A percentile compares a stretch with the other conserved stretches of the same genome.
phyloP scores from a whole-genome alignment of 495 filamentous ascomycete genomes.

The Copromyces sp. region DNA sequence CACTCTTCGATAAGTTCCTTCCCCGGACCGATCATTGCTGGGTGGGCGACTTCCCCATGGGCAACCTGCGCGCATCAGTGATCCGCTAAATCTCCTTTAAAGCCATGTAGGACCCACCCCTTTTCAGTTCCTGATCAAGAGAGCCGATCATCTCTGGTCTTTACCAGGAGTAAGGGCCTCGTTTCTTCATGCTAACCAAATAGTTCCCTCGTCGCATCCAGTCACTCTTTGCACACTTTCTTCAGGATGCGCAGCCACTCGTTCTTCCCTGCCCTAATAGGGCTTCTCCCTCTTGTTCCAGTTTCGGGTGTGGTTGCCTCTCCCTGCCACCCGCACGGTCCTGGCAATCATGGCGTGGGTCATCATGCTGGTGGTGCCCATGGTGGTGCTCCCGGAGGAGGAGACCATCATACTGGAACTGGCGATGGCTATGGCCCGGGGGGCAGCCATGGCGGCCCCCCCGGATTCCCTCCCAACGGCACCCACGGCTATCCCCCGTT shows the following conservation, averaged over 20 bases:
- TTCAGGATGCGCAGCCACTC: slow-evolving; percentile 8
- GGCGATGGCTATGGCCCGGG: not conserved
- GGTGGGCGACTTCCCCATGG: not conserved
- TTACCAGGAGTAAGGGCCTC: not conserved
- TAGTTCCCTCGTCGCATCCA: not conserved
- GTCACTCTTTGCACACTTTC: slow-evolving; percentile 4
- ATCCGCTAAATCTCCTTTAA: not conserved
- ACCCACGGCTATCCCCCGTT: not conserved
- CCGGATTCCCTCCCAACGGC: not conserved
- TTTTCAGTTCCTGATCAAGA: not conserved
- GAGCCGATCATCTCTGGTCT: not conserved
- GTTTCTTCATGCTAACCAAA: not conserved
- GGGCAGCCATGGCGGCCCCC: slow-evolving; percentile 1
- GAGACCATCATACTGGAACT: not conserved
- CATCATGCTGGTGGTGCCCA: not conserved
- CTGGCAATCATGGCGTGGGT: not conserved
- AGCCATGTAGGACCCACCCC: not conserved
- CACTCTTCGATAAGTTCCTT: not conserved
- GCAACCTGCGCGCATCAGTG: not conserved
- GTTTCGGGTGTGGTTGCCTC: slow-evolving; percentile 3
- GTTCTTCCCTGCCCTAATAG: slow-evolving; percentile 4
- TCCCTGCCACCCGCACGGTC: not conserved
- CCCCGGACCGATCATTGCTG: not conserved
- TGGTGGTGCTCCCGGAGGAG: not conserved
- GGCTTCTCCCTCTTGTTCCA: not conserved